Evolutionary conservation across 345 rosid species (phyloP).

Genomic region (Raphanus raphanistrum): DNA sequence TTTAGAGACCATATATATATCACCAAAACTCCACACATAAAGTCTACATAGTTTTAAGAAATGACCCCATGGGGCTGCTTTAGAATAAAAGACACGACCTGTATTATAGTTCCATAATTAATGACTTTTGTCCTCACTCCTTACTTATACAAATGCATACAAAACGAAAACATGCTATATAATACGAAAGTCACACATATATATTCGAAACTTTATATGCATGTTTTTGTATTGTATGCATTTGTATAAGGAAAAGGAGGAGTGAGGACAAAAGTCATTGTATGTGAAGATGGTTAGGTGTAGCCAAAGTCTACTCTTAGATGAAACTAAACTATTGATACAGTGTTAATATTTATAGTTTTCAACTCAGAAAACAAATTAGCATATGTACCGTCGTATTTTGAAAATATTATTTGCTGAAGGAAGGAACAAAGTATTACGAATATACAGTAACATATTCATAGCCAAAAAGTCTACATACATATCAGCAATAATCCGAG

Average conservation of each 20-base stretch:
- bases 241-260: slow-evolving; percentile 13
- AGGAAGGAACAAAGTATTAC: neutral
- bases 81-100: slow-evolving; percentile 18
- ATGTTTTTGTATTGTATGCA: neutral
- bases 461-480: neutral
- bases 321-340: neutral
- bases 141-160: slow-evolving; percentile 19
- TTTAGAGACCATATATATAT: slow-evolving; percentile 29
- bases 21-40: slow-evolving; percentile 14
- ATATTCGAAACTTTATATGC: neutral
- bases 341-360: neutral
- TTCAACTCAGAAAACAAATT: neutral
- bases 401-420: neutral
- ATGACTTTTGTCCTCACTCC: slow-evolving; percentile 18
- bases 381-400: neutral
- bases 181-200: neutral
- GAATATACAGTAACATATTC: neutral
- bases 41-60: slow-evolving; percentile 16
- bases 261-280: slow-evolving; percentile 20
- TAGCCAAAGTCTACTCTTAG: slow-evolving; percentile 12
- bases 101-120: neutral
- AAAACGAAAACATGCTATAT: neutral
- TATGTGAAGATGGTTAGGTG: slow-evolving; percentile 13
- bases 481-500: neutral
- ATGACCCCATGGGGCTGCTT: slow-evolving; percentile 32